These are phyloP conservation scores for Vachellia pachyceras DNA, from an alignment of 306 rosid species.

Conservation along the genomic window DNA sequence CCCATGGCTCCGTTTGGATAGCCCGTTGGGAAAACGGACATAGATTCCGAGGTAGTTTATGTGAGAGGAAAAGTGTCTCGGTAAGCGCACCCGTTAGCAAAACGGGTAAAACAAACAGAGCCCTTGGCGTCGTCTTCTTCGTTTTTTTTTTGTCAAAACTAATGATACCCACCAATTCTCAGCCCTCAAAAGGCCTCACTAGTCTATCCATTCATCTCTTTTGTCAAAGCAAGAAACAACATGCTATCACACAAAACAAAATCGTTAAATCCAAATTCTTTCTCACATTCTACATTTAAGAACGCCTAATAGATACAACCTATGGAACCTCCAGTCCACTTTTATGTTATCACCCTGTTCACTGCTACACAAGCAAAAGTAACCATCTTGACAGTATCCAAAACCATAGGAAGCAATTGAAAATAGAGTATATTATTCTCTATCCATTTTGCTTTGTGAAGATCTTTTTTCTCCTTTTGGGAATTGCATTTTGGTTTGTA, in stretches of 20 bases:
- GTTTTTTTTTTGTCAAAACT: too few species aligned
- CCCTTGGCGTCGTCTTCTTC: too few species aligned
- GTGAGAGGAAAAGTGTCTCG: too few species aligned
- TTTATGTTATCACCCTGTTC: neutral
- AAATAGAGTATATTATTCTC: neutral
- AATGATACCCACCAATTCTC: too few species aligned
- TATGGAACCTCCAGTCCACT: neutral
- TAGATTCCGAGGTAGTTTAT: too few species aligned
- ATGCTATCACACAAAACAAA: neutral
- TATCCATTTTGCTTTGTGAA: neutral
- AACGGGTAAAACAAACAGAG: too few species aligned
- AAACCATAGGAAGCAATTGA: neutral
- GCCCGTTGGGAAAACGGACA: too few species aligned
- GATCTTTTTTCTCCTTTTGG: neutral
- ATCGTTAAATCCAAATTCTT: neutral
- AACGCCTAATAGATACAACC: conserved; percentile 10
- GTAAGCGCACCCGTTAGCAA: too few species aligned
- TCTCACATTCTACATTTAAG: neutral
- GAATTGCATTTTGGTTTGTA: neutral
- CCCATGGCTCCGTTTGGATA: too few species aligned
- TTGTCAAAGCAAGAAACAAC: neutral
- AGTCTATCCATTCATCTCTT: neutral
- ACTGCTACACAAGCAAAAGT: neutral
- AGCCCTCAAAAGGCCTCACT: neutral
- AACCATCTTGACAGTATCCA: neutral